These are phyloP conservation scores for Brachypodium distachyon DNA, from an alignment of 202 grass and related monocot genomes.

Conservation along the genomic window DNA sequence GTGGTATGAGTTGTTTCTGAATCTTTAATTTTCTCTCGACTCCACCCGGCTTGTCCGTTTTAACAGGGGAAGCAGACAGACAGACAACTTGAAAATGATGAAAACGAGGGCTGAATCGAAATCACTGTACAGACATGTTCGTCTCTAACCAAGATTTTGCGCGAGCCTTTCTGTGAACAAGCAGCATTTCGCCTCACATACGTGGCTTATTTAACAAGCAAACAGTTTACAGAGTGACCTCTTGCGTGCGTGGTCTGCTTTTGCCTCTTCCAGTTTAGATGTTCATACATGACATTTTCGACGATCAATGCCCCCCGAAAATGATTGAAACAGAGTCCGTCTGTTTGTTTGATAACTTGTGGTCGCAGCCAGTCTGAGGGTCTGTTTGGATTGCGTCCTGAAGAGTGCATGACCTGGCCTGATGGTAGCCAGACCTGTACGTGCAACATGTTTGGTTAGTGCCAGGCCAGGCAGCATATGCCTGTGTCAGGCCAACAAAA, in stretches of 20 bases:
- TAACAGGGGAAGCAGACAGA: neutral
- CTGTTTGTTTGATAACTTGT: too few species aligned
- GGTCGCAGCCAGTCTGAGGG: too few species aligned
- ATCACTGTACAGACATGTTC: neutral
- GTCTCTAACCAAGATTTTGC: neutral
- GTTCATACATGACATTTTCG: too few species aligned
- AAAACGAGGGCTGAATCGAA: neutral
- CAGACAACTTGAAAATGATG: neutral
- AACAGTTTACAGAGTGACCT: neutral
- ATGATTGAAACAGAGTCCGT: neutral
- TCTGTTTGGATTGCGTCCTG: too few species aligned
- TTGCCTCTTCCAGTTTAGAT: too few species aligned
- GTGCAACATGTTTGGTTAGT: too few species aligned
- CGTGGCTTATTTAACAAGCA: neutral
- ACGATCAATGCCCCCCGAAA: neutral
- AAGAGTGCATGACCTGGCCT: too few species aligned
- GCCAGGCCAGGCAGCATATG: too few species aligned
- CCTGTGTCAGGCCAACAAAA: too few species aligned
- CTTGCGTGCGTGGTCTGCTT: neutral
- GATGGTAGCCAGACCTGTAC: too few species aligned
- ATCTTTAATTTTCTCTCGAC: neutral
- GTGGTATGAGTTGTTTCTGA: too few species aligned
- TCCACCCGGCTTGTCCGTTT: neutral
- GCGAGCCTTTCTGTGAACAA: neutral
- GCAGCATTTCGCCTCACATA: neutral